A percentile compares a stretch with the other conserved stretches of the same genome.
These are phyloP conservation scores for Saccharomycopsis lassenensis DNA, from an alignment of 805 yeast species.

Conservation along the genomic window DNA sequence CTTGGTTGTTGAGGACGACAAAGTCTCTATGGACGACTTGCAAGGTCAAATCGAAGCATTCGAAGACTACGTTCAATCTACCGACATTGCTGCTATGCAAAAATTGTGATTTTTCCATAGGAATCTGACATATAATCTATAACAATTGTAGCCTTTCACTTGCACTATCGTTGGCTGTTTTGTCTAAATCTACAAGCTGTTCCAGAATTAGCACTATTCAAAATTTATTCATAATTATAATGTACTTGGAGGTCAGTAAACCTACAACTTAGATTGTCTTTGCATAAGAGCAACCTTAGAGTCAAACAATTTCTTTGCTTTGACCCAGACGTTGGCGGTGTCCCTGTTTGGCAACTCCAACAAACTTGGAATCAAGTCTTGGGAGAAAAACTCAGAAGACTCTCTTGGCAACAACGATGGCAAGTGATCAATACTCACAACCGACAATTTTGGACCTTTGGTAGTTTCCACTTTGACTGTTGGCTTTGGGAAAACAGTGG, in stretches of 20 bases:
- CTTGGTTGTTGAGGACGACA: constrained; percentile 95
- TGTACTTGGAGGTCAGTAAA: neutral
- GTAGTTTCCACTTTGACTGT: constrained; percentile 75
- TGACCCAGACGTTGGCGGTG: constrained; percentile 82
- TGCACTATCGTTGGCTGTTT: neutral
- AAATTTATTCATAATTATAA: neutral
- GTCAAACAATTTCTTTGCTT: constrained; percentile 74
- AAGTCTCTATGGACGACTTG: constrained; percentile 87
- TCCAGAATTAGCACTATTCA: neutral
- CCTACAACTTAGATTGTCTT: constrained; percentile 26
- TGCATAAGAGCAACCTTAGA: constrained; percentile 70
- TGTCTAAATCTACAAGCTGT: neutral
- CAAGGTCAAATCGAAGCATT: constrained; percentile 69
- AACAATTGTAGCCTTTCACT: neutral
- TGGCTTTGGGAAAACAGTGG: constrained; percentile 86
- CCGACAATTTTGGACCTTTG: constrained; percentile 78
- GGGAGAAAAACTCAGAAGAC: constrained; percentile 84
- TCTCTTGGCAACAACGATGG: constrained; percentile 96
- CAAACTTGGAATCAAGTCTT: constrained; percentile 81
- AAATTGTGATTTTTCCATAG: constrained; percentile 72
- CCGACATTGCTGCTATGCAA: constrained; percentile 97
- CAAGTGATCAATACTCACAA: constrained; percentile 90
- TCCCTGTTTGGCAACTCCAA: constrained; percentile 74
- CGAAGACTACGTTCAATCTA: constrained; percentile 99
- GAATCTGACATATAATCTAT: too few relatives aligned